Evolutionary conservation across 768 basidiomycete genomes (phyloP), one percentile per base, ranked within the genome.

Genomic region (Sarcomyxa edulis): DNA sequence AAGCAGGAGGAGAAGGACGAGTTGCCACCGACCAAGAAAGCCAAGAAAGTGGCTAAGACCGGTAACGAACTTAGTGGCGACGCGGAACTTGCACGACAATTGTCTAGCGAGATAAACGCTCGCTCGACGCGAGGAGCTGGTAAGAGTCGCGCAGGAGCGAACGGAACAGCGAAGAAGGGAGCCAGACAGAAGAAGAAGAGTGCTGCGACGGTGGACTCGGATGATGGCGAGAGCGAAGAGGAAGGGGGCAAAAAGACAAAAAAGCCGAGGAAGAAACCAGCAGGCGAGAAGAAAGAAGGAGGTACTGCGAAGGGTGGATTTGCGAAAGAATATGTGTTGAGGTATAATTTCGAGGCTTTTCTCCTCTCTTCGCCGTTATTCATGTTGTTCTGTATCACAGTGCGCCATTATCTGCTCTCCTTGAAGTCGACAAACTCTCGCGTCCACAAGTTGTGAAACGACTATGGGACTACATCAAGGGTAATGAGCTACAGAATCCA

Each of bases 401-500:
- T 49, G 80, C 72, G 47, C 80, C 88, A 12, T 64, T 96, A 18
- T 76, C 86, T 1, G 72, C 72, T 9, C 62, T 96, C 18, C 58
- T 90, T n/a, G 68, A 76, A 15, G 66, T 71, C 26, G 74, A 80
- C 16, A 76, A 72, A 50, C 61, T 93, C 33, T 88, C 91, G 28
- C 79, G 93, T 19, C 89, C 90, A 4, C 89, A 93, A 54, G 84
- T 88, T 28, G 93, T 96, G 32, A 95, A 95, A 58, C 78, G 77
- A 40, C 64, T 96, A 8, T 96, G 93, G 93, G 77, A 74, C 9
- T 83, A 95, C 58, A 93, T 96, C 58, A 93, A 88, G 55, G 69
- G 55, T 10, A 74, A 89, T 41, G 69, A 78, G 20, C 67, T 94
- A 31, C 92, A 97, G 63, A 93, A 97, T 54, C 89, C 90, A 5